phyloP scores from a whole-genome alignment of 352 stramenopile species.

The Globisporangium yorkense region DNA sequence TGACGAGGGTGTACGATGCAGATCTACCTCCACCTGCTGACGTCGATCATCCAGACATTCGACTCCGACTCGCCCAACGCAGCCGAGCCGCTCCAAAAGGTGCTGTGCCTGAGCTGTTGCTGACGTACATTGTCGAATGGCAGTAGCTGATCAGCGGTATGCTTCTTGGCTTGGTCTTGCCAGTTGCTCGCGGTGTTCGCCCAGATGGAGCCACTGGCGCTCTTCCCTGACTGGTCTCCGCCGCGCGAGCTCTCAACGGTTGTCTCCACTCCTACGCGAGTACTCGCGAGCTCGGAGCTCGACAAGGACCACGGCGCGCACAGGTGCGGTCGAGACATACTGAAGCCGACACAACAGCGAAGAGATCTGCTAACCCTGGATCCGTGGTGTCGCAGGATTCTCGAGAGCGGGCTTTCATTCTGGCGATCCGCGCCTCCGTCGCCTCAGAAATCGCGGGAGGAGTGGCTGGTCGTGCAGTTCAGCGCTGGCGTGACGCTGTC shows the following conservation, averaged over 20 bases:
- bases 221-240: slow-evolving; percentile 80
- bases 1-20: slow-evolving; percentile 9
- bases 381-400: slow-evolving; percentile 17
- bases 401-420: slow-evolving; percentile 28
- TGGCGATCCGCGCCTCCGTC: slow-evolving; percentile 35
- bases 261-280: slow-evolving; percentile 32
- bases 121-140: too few species aligned
- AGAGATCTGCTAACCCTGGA: not conserved
- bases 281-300: slow-evolving; percentile 52
- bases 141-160: not conserved
- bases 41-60: slow-evolving; percentile 49
- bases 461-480: slow-evolving; percentile 59
- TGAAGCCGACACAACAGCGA: not conserved
- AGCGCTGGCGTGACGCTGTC: slow-evolving; percentile 35
- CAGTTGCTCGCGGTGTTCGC: slow-evolving; percentile 60
- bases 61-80: slow-evolving; percentile 39
- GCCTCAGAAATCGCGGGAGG: slow-evolving; percentile 19
- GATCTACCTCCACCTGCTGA: slow-evolving; percentile 68
- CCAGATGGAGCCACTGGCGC: slow-evolving; percentile 52
- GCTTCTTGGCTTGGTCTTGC: not conserved
- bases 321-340: slow-evolving; percentile 22
- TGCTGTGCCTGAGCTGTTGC: slow-evolving; percentile 8
- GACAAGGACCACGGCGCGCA: slow-evolving; percentile 48
- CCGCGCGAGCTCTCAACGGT: slow-evolving; percentile 42
- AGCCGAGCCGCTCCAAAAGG: slow-evolving; percentile 56